phyloP scores from a whole-genome alignment of 2,329 filamentous ascomycete species.

The Akanthomyces uredinophilus region DNA sequence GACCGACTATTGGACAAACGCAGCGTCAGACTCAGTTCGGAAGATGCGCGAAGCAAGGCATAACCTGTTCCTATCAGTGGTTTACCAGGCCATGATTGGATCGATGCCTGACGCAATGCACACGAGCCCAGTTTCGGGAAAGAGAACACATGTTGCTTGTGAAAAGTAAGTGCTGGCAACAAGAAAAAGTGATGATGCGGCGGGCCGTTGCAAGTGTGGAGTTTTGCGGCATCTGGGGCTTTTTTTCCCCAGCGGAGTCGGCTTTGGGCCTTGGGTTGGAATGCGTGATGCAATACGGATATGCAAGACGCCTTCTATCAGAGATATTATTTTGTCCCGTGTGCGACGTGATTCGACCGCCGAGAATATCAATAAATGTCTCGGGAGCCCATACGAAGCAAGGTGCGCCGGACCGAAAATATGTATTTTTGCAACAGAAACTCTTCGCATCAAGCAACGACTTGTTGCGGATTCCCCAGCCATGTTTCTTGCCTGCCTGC shows the following conservation, averaged over 20 bases:
- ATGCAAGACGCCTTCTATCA: not conserved
- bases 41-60: not conserved
- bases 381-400: not conserved
- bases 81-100: not conserved
- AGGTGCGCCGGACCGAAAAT: too few species aligned
- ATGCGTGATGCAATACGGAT: not conserved
- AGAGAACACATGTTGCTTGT: not conserved
- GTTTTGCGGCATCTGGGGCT: not conserved
- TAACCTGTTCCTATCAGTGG: too few species aligned
- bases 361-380: not conserved
- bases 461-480: not conserved
- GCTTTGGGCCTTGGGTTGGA: constrained; percentile 1
- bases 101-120: not conserved
- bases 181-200: constrained; percentile 10
- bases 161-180: not conserved
- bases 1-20: not conserved
- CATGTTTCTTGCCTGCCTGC: not conserved
- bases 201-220: constrained; percentile 9
- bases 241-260: not conserved
- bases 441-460: not conserved
- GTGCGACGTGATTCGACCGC: not conserved
- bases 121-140: not conserved
- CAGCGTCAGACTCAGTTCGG: not conserved
- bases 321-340: not conserved
- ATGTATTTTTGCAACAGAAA: too few species aligned